Conservation (phyloP, 148 eudicot genomes). For the Drosera capensis region DNA sequence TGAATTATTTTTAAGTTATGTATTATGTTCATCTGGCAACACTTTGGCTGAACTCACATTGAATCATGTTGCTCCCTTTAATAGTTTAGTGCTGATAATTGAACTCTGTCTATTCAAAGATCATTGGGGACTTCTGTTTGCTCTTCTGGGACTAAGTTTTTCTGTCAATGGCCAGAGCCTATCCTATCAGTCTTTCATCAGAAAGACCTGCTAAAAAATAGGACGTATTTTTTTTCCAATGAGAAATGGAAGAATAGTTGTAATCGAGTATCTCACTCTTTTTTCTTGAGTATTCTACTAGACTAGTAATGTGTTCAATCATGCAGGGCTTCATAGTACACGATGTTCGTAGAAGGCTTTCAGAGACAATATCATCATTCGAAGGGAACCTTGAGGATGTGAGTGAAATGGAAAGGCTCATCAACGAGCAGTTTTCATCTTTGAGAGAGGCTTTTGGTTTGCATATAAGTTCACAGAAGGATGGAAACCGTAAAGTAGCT, state of each 20-base stretch:
- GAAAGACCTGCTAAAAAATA: too few relatives aligned
- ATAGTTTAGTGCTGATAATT: too few relatives aligned
- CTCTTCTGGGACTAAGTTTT: too few relatives aligned
- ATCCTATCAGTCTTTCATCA: too few relatives aligned
- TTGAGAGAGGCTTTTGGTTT: slow-evolving; percentile 31
- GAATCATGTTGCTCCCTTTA: too few relatives aligned
- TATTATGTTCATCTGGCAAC: too few relatives aligned
- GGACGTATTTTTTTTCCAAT: too few relatives aligned
- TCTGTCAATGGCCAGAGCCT: too few relatives aligned
- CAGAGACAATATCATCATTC: slow-evolving; percentile 35
- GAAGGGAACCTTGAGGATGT: slow-evolving; percentile 26
- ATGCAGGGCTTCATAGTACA: slow-evolving; percentile 49
- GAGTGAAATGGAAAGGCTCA: slow-evolving; percentile 31
- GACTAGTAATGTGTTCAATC: background rate
- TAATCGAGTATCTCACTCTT: background rate
- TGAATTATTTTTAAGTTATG: too few relatives aligned
- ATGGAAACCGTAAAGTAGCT: slow-evolving; percentile 26
- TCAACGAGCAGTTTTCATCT: slow-evolving; percentile 28
- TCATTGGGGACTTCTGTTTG: too few relatives aligned
- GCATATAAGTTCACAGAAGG: slow-evolving; percentile 16
- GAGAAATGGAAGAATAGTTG: background rate
- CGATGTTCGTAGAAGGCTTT: slow-evolving; percentile 37
- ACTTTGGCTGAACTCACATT: too few relatives aligned
- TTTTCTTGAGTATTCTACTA: background rate
- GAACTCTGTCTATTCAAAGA: too few relatives aligned